These are phyloP conservation scores for Leishmania amazonensis DNA, from an alignment of 208 protist species.

Conservation along the genomic window DNA sequence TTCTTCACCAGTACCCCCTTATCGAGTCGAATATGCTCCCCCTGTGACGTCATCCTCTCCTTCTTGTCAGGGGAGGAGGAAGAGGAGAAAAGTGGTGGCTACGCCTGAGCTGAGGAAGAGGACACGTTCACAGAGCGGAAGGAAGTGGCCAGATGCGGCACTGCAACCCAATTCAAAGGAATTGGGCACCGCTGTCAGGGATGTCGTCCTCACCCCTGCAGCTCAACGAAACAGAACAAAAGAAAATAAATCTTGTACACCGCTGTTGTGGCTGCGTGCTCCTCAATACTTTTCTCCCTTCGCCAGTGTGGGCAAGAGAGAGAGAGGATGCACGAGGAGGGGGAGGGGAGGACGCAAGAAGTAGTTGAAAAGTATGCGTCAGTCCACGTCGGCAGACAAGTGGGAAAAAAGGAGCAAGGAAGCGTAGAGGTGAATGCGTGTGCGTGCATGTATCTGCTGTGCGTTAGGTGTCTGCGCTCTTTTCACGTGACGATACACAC, in stretches of 20 bases:
- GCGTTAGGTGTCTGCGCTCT: neutral
- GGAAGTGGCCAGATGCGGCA: too few relatives aligned
- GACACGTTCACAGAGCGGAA: neutral
- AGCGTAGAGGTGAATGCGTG: neutral
- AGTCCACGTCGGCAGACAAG: neutral
- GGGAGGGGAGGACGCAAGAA: neutral
- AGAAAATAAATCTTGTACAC: neutral
- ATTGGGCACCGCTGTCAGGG: neutral
- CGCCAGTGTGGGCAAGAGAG: neutral
- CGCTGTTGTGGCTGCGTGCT: neutral
- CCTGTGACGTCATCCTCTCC: constrained; percentile 36
- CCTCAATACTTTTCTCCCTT: neutral
- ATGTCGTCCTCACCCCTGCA: neutral
- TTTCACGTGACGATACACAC: neutral
- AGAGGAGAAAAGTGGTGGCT: neutral
- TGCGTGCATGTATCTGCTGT: neutral
- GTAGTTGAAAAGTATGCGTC: neutral
- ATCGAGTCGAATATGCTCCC: constrained; percentile 57
- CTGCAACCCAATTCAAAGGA: neutral
- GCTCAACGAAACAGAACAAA: neutral
- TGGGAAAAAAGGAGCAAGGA: neutral
- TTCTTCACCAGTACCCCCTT: constrained; percentile 56
- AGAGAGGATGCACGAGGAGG: neutral
- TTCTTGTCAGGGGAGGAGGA: neutral
- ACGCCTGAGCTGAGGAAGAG: neutral